These are phyloP conservation scores for Vinca major DNA, from an alignment of 305 asterid species.

Conservation along the genomic window DNA sequence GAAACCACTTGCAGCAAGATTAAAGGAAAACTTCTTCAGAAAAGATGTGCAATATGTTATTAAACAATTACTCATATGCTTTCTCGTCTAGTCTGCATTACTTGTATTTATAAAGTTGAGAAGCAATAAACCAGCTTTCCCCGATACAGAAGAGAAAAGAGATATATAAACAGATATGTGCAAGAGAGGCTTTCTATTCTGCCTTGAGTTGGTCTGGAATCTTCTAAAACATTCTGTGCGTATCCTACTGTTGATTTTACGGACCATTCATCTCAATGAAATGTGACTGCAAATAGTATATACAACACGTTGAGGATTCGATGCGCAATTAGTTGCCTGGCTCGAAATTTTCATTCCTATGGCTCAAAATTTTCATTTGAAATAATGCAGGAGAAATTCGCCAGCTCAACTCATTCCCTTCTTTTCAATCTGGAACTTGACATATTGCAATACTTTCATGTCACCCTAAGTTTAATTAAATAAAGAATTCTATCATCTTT, in stretches of 20 bases:
- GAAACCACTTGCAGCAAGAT: neutral
- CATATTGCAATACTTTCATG: constrained; percentile 57
- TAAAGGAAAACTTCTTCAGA: neutral
- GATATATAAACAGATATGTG: too few relatives aligned
- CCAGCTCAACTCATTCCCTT: constrained; percentile 58
- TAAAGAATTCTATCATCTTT: constrained; percentile 11
- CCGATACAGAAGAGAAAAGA: neutral
- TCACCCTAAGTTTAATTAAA: constrained; percentile 12
- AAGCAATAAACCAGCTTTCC: neutral
- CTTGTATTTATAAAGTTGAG: neutral
- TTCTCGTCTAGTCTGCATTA: neutral
- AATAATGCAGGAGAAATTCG: constrained; percentile 63
- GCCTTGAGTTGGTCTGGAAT: too few relatives aligned
- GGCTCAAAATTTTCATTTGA: neutral
- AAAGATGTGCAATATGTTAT: neutral
- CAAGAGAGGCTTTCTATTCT: too few relatives aligned
- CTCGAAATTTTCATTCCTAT: too few relatives aligned
- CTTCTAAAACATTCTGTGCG: too few relatives aligned
- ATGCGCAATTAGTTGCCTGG: too few relatives aligned
- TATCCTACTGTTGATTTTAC: too few relatives aligned
- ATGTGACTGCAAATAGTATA: neutral
- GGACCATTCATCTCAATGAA: too few relatives aligned
- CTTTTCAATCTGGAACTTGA: constrained; percentile 96
- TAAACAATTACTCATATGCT: neutral
- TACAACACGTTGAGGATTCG: too few relatives aligned